These are phyloP conservation scores for Megacollybia platyphylla DNA, from an alignment of 1,284 basidiomycete species.

Conservation along the genomic window DNA sequence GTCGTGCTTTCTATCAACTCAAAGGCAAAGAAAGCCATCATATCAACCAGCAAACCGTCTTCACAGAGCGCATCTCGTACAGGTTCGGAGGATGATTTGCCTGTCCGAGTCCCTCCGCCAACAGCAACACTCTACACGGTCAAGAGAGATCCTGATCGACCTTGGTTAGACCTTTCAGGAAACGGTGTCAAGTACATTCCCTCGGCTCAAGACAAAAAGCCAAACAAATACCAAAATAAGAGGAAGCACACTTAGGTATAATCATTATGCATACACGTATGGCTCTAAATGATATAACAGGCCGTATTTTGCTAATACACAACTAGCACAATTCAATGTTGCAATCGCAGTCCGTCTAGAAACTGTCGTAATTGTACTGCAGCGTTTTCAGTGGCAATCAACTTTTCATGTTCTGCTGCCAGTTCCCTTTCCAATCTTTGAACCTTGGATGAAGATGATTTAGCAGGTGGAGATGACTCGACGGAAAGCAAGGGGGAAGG, in stretches of 20 bases:
- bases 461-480: neutral
- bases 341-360: constrained; percentile 7
- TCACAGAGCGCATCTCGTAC: constrained; percentile 24
- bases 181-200: constrained; percentile 26
- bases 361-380: constrained; percentile 11
- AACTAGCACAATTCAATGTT: neutral
- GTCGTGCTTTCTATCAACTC: constrained; percentile 50
- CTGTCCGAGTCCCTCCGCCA: constrained; percentile 28
- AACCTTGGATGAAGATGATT: constrained; percentile 4
- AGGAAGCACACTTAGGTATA: constrained; percentile 10
- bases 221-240: constrained; percentile 10
- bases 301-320: neutral
- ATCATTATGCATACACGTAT: neutral
- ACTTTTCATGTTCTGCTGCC: constrained; percentile 8
- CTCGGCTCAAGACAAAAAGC: constrained; percentile 10
- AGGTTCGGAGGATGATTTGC: constrained; percentile 18
- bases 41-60: constrained; percentile 21
- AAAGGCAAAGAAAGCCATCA: constrained; percentile 34
- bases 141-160: constrained; percentile 20
- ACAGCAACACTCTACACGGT: constrained; percentile 21
- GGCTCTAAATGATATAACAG: neutral
- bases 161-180: constrained; percentile 32
- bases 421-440: constrained; percentile 13
- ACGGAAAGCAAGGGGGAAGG: neutral
- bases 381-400: constrained; percentile 11